phyloP scores from a whole-genome alignment of 2,329 filamentous ascomycete genomes.

The Emmonsia crescens region DNA sequence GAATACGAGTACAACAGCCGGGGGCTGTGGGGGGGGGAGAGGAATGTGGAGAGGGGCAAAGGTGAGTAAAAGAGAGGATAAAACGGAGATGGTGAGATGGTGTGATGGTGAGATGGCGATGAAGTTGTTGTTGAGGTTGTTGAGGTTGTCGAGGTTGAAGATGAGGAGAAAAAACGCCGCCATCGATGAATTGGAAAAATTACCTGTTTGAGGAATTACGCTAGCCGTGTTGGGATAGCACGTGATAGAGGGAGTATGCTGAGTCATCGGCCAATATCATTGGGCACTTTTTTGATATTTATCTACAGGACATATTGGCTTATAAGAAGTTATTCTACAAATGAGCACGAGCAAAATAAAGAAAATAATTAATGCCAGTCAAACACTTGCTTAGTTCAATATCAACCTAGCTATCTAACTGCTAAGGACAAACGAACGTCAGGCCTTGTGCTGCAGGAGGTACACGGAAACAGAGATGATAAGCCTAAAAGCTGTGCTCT shows the following conservation, averaged over 20 bases:
- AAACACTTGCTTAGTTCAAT: no score
- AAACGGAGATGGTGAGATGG: neutral
- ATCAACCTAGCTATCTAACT: no score
- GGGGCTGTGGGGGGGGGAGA: no score
- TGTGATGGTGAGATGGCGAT: neutral
- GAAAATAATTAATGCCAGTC: no score
- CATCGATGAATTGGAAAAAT: neutral
- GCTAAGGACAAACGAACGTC: no score
- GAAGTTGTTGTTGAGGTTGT: conserved; percentile 12
- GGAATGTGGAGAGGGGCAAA: conserved; percentile 3
- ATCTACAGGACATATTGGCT: neutral
- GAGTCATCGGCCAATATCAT: neutral
- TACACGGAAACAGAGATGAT: no score
- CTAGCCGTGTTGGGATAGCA: neutral
- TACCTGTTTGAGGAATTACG: neutral
- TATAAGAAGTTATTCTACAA: no score
- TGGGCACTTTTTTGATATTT: no score
- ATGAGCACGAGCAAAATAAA: no score
- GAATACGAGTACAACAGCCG: conserved; percentile 8
- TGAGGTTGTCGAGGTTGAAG: conserved; percentile 3
- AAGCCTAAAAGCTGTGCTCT: no score
- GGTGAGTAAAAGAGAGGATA: neutral
- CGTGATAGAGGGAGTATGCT: neutral
- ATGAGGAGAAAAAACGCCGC: neutral
- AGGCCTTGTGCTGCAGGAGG: no score